Base-by-base conservation (phyloP, 805 yeast genomes). In the Candida silvicultrix region DNA sequence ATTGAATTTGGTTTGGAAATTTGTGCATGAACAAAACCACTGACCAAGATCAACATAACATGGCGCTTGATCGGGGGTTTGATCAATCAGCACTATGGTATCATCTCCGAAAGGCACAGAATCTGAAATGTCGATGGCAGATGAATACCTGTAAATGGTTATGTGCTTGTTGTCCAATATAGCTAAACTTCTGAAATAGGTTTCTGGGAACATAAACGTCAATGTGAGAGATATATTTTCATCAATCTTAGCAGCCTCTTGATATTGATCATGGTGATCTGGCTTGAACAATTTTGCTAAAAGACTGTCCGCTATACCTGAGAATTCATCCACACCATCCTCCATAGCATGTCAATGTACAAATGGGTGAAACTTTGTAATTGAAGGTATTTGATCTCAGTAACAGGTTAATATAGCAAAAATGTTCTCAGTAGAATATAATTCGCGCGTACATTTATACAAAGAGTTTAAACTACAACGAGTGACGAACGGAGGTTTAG, bases 21-120 rank as follows among this genome's bases (percentile, higher is more conserved):
- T 22, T 1, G n/a, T 15, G 25, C 59, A 55, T 1, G 54, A 43
- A 35, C 60, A 56, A 32, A 44, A 53, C 60, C 60, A 54, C 28
- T 46, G 45, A 4, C 29, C 23, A 1, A 47, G 7, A 40, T 56
- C 57, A 19, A 51, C 51, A 25, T 25, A 14, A 18, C 6, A 15
- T 9, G 15, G 14, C 14, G 11, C 22, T 5, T 38, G 42, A 7
- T n/a, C 38, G 19, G 31, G 38, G 20, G 35, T 38, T 6, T 28
- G 35, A 8, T 45, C 45, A 16, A 46, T 34, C 14, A 40, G 22
- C 10, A 25, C 18, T 2, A 23, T 9, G 28, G 36, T 31, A 16
- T 37, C 43, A 25, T 28, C 18, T 2, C 25, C 25, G 9, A 23
- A 23, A n/a, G n/a, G n/a, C n/a, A n/a, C n/a, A n/a, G n/a, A n/a